These are phyloP conservation scores for Podospora conica DNA, from an alignment of 495 filamentous ascomycete genomes.

Conservation along the genomic window DNA sequence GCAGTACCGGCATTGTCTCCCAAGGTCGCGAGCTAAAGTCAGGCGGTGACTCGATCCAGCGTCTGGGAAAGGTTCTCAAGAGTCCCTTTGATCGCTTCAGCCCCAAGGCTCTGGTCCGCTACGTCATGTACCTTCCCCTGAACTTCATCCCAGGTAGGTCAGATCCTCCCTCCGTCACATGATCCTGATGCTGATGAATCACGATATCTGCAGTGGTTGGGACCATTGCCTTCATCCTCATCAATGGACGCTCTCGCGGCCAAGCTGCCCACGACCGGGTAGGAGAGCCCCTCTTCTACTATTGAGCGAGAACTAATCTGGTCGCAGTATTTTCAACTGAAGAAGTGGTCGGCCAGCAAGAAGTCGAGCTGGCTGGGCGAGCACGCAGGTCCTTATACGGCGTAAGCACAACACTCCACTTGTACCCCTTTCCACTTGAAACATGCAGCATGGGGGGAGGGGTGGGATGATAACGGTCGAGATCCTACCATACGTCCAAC, in stretches of 20 bases:
- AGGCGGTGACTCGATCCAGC: conserved; percentile 54
- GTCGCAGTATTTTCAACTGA: conserved; percentile 76
- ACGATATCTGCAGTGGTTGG: conserved; percentile 54
- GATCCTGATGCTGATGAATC: neutral
- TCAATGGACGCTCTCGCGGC: conserved; percentile 51
- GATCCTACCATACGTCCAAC: neutral
- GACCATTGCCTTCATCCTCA: conserved; percentile 66
- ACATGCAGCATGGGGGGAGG: neutral
- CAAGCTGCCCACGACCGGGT: conserved; percentile 25
- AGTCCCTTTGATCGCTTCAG: conserved; percentile 63
- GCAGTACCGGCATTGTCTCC: conserved; percentile 53
- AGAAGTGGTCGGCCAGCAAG: conserved; percentile 61
- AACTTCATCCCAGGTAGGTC: conserved; percentile 73
- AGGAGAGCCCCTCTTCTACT: conserved; percentile 8
- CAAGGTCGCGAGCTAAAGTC: conserved; percentile 66
- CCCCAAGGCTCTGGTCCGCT: conserved; percentile 58
- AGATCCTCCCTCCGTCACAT: neutral
- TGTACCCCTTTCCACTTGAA: neutral
- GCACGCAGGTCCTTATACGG: conserved; percentile 61
- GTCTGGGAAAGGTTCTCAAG: conserved; percentile 67
- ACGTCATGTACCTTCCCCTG: conserved; percentile 77
- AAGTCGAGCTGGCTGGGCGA: conserved; percentile 58
- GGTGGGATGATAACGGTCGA: neutral
- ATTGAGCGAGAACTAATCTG: conserved; percentile 5
- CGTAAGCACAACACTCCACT: conserved; percentile 47